Conservation (phyloP, 352 stramenopile species). For the Phytopythium montanum region DNA sequence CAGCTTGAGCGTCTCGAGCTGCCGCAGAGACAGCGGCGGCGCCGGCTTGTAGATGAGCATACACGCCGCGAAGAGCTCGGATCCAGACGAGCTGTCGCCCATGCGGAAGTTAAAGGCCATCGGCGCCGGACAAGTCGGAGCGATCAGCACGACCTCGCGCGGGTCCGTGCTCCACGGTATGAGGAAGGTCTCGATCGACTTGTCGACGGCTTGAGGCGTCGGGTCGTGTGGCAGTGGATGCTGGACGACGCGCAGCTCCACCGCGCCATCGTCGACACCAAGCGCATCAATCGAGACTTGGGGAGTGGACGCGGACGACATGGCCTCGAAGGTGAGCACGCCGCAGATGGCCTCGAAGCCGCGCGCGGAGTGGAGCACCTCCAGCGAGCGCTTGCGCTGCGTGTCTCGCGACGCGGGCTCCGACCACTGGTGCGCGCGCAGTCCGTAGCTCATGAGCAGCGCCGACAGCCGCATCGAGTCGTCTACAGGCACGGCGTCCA, state of each 20-base stretch:
- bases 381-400: conserved; percentile 54
- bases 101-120: conserved; percentile 78
- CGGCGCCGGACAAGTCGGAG: conserved; percentile 43
- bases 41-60: conserved; percentile 80
- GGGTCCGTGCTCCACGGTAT: conserved; percentile 56
- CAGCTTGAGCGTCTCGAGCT: conserved; percentile 55
- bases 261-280: conserved; percentile 18
- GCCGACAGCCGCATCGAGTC: conserved; percentile 65
- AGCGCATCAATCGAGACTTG: conserved; percentile 12
- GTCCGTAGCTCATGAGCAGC: conserved; percentile 72
- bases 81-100: conserved; percentile 65
- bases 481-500: conserved; percentile 51
- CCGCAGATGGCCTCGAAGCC: conserved; percentile 76
- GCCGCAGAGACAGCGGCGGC: conserved; percentile 47
- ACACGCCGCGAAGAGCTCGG: conserved; percentile 73
- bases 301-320: conserved; percentile 16
- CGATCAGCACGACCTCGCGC: conserved; percentile 35
- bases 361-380: conserved; percentile 55
- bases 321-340: conserved; percentile 75
- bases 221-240: conserved; percentile 51
- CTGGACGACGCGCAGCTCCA: conserved; percentile 46
- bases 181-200: conserved; percentile 71
- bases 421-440: conserved; percentile 80
- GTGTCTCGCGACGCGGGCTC: conserved; percentile 33
- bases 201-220: conserved; percentile 40